These are phyloP conservation scores for Marasmius oreades DNA, from an alignment of 1,284 basidiomycete genomes.

Conservation along the genomic window DNA sequence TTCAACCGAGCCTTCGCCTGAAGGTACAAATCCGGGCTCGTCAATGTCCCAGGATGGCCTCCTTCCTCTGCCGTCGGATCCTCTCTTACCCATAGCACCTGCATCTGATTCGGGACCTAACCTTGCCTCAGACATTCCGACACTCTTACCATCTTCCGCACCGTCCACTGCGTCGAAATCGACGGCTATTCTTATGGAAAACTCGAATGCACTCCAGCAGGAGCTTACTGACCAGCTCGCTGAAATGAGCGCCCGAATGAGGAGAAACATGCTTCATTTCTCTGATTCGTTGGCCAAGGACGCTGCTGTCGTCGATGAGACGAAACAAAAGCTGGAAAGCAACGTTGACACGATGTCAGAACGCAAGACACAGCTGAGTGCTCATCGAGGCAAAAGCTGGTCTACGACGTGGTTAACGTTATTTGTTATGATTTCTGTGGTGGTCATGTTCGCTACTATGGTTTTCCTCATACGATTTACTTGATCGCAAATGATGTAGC, in stretches of 20 bases:
- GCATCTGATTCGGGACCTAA: background rate
- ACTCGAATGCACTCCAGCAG: constrained; percentile 62
- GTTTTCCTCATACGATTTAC: constrained; percentile 71
- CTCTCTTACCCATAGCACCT: constrained; percentile 1
- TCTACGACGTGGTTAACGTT: constrained; percentile 71
- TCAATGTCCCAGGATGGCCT: constrained; percentile 8
- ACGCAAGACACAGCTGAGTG: constrained; percentile 59
- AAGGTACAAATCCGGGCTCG: background rate
- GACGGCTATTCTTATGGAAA: constrained; percentile 41
- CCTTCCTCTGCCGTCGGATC: constrained; percentile 12
- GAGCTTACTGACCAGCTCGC: constrained; percentile 72
- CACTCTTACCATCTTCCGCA: constrained; percentile 21
- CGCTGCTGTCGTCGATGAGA: constrained; percentile 53
- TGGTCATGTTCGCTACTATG: constrained; percentile 66
- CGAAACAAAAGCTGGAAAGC: constrained; percentile 64
- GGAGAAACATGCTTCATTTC: constrained; percentile 71
- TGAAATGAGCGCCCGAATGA: constrained; percentile 75
- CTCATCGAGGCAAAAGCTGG: constrained; percentile 62
- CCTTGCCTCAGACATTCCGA: constrained; percentile 12
- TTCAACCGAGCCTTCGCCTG: constrained; percentile 14
- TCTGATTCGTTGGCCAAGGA: constrained; percentile 62
- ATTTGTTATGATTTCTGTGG: constrained; percentile 54
- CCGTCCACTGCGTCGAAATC: constrained; percentile 24
- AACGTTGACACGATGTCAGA: constrained; percentile 71
- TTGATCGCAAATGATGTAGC: constrained; percentile 16